Conservation (phyloP, 202 grass and related monocot genomes). For the Miscanthus sacchariflorus region DNA sequence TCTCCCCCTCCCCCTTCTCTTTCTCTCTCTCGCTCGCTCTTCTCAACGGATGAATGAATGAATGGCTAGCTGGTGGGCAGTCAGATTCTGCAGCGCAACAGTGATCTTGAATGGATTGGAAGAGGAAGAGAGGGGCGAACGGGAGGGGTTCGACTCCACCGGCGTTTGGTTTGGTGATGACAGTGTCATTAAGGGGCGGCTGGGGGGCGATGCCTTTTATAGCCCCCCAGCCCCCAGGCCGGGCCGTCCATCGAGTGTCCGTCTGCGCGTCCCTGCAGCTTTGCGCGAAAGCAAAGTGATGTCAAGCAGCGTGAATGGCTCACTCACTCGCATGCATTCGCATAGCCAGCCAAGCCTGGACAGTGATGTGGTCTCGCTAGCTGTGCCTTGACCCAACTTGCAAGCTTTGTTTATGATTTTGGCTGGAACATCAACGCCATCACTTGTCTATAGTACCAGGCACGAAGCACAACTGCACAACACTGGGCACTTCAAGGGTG, state of each 20-base stretch:
- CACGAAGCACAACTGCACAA: neutral
- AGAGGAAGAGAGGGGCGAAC: neutral
- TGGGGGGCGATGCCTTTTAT: constrained; percentile 38
- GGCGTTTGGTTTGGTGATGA: constrained; percentile 24
- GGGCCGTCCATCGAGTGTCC: neutral
- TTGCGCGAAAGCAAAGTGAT: constrained; percentile 51
- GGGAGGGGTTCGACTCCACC: neutral
- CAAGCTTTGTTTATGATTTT: constrained; percentile 40
- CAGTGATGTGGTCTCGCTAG: constrained; percentile 41
- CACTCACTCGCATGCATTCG: neutral
- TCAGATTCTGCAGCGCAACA: neutral
- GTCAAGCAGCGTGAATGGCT: neutral
- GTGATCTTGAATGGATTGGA: neutral
- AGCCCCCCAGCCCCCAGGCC: neutral
- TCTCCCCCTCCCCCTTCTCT: no score
- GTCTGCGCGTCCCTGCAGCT: constrained; percentile 30
- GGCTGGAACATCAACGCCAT: neutral
- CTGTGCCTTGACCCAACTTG: constrained; percentile 7
- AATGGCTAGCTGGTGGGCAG: no score
- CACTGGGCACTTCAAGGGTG: neutral
- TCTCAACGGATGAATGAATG: neutral
- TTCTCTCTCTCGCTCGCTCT: neutral
- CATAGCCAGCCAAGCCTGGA: neutral
- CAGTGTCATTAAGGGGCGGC: constrained; percentile 43
- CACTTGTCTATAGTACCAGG: constrained; percentile 17